A percentile compares a stretch with the other conserved stretches of the same genome.
These are phyloP conservation scores for Diaporthe ilicicola DNA, from an alignment of 2,329 filamentous ascomycete genomes.

Conservation along the genomic window DNA sequence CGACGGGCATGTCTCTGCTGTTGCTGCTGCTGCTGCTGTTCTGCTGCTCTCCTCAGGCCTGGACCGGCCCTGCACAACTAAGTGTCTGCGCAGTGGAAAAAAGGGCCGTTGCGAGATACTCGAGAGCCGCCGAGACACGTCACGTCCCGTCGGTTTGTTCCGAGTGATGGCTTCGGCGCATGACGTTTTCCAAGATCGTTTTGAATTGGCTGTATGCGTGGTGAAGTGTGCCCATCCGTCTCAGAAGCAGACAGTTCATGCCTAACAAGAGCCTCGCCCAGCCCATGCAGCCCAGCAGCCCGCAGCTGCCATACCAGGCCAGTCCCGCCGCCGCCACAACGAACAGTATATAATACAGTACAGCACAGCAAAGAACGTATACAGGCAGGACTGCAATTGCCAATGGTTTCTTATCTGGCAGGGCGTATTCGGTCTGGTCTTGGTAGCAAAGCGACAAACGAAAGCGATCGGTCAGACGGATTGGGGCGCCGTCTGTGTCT, in stretches of 20 bases:
- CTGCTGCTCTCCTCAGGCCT: neutral
- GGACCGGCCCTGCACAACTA: neutral
- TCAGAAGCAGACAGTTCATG: neutral
- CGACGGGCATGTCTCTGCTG: neutral
- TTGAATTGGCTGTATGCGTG: neutral
- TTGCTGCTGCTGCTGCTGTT: neutral
- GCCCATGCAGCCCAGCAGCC: neutral
- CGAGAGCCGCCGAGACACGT: constrained; percentile 20
- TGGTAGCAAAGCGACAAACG: neutral
- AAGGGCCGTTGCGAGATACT: neutral
- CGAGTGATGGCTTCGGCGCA: constrained; percentile 11
- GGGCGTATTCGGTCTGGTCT: constrained; percentile 2
- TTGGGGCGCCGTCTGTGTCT: neutral
- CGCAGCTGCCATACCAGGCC: too few relatives aligned
- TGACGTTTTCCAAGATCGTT: neutral
- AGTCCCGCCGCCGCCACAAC: neutral
- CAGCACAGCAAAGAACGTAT: neutral
- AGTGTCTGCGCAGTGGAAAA: neutral
- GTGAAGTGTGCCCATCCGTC: constrained; percentile 9
- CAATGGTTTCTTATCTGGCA: constrained; percentile 12
- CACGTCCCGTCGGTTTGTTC: constrained; percentile 23
- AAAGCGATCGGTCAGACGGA: constrained; percentile 22
- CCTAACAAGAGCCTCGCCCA: neutral
- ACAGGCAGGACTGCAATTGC: neutral
- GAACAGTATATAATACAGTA: neutral